Percentiles rank a stretch among this genome's conserved stretches.
Conservation (phyloP, 768 basidiomycete genomes). For the Gloeopeniophorella convolvens region DNA sequence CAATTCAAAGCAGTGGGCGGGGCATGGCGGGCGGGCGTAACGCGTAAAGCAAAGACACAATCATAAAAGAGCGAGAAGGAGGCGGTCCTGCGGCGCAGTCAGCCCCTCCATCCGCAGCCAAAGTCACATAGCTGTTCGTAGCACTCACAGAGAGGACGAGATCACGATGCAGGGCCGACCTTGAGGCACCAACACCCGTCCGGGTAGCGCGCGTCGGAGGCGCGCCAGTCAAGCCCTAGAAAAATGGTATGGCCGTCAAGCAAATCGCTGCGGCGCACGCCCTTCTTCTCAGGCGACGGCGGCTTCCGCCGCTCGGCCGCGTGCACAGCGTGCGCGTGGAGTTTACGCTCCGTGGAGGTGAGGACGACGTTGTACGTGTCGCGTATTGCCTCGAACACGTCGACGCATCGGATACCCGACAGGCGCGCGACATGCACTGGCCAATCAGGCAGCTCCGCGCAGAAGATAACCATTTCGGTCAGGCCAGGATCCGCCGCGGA, state of each 20-base stretch:
- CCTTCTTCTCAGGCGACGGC: constrained; percentile 35
- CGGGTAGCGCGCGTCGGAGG: constrained; percentile 11
- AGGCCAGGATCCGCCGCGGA: constrained; percentile 38
- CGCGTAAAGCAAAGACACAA: too few species aligned
- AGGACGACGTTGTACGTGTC: constrained; percentile 40
- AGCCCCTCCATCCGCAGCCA: too few species aligned
- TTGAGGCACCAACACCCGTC: constrained; percentile 21
- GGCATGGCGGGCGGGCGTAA: too few species aligned
- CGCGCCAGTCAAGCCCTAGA: constrained; percentile 35
- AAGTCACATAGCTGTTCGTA: too few species aligned
- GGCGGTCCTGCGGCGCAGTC: too few species aligned
- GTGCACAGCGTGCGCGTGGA: constrained; percentile 19
- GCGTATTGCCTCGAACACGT: constrained; percentile 55
- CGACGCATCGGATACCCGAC: constrained; percentile 44
- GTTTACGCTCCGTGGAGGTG: constrained; percentile 37
- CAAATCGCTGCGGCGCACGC: constrained; percentile 52
- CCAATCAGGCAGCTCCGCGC: constrained; percentile 35
- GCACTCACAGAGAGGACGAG: neutral
- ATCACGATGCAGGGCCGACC: constrained; percentile 1
- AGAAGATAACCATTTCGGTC: constrained; percentile 45
- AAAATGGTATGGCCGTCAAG: constrained; percentile 48
- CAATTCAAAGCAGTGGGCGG: too few species aligned
- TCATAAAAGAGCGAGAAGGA: too few species aligned
- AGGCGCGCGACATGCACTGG: constrained; percentile 38
- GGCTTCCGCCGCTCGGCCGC: constrained; percentile 34